phyloP scores from a whole-genome alignment of 176 grass and related monocot genomes.

The Carex littledalei region DNA sequence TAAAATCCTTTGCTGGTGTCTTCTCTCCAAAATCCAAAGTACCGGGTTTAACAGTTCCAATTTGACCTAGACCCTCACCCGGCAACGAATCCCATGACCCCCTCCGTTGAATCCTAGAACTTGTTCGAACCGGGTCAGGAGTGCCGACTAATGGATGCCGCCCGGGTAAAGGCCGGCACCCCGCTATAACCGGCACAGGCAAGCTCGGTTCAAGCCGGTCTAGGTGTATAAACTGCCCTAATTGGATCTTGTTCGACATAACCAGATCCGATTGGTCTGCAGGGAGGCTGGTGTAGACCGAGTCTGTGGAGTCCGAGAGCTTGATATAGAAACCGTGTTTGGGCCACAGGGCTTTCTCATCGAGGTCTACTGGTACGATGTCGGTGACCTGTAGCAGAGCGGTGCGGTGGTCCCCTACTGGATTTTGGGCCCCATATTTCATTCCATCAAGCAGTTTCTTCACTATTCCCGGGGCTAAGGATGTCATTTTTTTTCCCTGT shows the following conservation, averaged over 20 bases:
- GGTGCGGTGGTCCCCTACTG: constrained; percentile 60
- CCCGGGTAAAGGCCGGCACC: constrained; percentile 46
- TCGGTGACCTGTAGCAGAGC: constrained; percentile 79
- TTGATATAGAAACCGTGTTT: constrained; percentile 92
- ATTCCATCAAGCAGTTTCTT: constrained; percentile 73
- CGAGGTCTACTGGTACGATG: constrained; percentile 83
- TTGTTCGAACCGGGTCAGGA: constrained; percentile 42
- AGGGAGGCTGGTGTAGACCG: constrained; percentile 79
- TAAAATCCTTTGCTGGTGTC: constrained; percentile 58
- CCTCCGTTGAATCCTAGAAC: constrained; percentile 32
- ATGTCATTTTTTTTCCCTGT: constrained; percentile 35
- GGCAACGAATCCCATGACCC: constrained; percentile 50
- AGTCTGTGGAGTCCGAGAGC: constrained; percentile 69
- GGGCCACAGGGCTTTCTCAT: constrained; percentile 82
- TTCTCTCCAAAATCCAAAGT: constrained; percentile 58
- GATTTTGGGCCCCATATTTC: constrained; percentile 45
- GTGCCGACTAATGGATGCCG: constrained; percentile 69
- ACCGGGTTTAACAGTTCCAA: constrained; percentile 46
- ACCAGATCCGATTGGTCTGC: constrained; percentile 72
- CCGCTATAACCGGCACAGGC: constrained; percentile 67
- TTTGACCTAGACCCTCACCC: constrained; percentile 1
- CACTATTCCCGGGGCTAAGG: constrained; percentile 60
- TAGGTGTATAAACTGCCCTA: constrained; percentile 76
- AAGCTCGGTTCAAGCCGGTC: constrained; percentile 66
- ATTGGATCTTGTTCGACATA: constrained; percentile 81